A percentile compares a stretch with the other conserved stretches of the same genome.
Evolutionary conservation across 2,329 filamentous ascomycete genomes (phyloP).

Genomic region (Akanthomyces uredinophilus): DNA sequence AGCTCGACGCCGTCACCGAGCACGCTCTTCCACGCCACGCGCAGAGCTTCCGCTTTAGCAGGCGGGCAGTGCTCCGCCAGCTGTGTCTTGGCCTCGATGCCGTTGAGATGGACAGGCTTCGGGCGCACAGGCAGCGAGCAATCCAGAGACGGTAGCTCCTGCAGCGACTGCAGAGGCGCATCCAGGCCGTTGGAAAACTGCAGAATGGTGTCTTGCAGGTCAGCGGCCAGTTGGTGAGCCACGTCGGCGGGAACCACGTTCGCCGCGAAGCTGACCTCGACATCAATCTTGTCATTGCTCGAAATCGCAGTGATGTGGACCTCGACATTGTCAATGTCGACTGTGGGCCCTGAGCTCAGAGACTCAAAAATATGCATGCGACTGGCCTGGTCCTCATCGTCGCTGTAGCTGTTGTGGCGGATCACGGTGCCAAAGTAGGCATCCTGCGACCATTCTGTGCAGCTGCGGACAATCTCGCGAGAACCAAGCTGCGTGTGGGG

Average conservation of each 20-base stretch:
- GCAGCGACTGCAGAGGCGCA: background rate
- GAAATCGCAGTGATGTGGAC: conserved; percentile 6
- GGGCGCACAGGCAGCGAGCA: background rate
- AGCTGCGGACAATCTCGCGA: conserved; percentile 41
- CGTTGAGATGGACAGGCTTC: background rate
- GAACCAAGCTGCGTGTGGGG: conserved; percentile 45
- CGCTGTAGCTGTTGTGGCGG: conserved; percentile 31
- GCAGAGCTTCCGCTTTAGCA: background rate
- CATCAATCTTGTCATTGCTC: background rate
- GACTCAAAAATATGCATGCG: conserved; percentile 9
- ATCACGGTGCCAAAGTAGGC: conserved; percentile 42
- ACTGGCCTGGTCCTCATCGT: background rate
- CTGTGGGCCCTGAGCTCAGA: background rate
- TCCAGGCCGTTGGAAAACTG: background rate
- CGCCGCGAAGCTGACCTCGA: conserved; percentile 8
- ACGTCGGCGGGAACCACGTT: conserved; percentile 3
- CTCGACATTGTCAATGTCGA: conserved; percentile 4
- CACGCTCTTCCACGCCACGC: background rate
- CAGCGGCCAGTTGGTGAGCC: conserved; percentile 1
- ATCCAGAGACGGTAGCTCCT: background rate
- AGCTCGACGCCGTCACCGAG: background rate
- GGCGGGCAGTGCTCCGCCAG: background rate
- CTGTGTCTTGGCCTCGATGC: conserved; percentile 1
- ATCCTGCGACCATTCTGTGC: conserved; percentile 35
- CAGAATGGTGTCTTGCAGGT: conserved; percentile 5